Percentiles rank a stretch among this genome's conserved stretches.
Evolutionary conservation across 805 yeast species (phyloP).

Genomic region (Barnettozyma pratensis): DNA sequence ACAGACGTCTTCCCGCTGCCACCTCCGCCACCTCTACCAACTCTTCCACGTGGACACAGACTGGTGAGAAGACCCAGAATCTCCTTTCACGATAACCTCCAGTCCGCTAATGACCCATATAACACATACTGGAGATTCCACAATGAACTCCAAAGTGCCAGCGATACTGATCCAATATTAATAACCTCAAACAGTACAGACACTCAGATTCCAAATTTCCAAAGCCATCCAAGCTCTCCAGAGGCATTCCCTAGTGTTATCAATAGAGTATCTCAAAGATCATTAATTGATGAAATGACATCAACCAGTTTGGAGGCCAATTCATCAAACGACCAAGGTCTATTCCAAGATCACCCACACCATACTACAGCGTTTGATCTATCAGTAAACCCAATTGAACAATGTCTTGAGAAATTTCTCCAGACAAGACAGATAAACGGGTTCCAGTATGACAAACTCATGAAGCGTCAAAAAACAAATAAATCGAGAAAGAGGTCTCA

Average conservation of each 20-base stretch:
- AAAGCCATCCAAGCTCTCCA: not conserved
- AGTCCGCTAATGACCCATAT: not conserved
- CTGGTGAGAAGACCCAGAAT: not conserved
- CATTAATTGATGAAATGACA: not conserved
- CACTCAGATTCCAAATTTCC: not conserved
- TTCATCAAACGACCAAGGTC: not conserved
- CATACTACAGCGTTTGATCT: too few species aligned
- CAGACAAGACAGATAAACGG: not conserved
- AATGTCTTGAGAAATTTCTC: conserved; percentile 1
- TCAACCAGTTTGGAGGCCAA: not conserved
- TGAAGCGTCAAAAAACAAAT: not conserved
- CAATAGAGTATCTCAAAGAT: not conserved
- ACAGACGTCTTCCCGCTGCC: not conserved
- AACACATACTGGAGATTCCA: not conserved
- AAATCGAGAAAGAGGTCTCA: not conserved
- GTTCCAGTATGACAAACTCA: not conserved
- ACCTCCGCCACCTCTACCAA: not conserved
- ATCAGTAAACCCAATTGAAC: not conserved
- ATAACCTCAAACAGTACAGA: not conserved
- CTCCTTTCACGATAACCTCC: not conserved
- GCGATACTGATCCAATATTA: too few species aligned
- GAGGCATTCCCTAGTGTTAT: not conserved
- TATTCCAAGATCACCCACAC: too few species aligned
- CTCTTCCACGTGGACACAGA: not conserved
- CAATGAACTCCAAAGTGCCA: not conserved